Conservation (phyloP, 2,329 filamentous ascomycete genomes). For the Aspergillus pseudoterreus region DNA sequence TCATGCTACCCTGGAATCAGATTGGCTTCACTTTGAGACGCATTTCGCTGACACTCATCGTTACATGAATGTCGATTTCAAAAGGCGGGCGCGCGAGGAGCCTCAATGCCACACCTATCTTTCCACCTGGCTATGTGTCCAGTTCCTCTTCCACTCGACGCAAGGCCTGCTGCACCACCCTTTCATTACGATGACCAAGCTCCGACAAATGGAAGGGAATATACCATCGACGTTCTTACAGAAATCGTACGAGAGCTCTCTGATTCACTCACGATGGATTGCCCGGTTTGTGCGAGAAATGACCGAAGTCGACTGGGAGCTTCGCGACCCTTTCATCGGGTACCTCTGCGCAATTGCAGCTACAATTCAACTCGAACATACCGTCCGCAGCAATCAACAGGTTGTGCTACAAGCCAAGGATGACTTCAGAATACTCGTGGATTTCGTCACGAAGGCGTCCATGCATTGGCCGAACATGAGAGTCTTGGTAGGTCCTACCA, state of each 20-base stretch:
- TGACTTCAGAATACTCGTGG: conserved; percentile 20
- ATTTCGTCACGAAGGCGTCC: conserved; percentile 19
- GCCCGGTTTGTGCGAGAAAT: conserved; percentile 22
- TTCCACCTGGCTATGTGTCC: conserved; percentile 24
- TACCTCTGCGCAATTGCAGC: conserved; percentile 26
- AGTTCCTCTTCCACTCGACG: conserved; percentile 24
- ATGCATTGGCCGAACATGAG: conserved; percentile 19
- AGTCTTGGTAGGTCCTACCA: conserved; percentile 13
- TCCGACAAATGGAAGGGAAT: conserved; percentile 20
- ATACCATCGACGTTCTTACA: conserved; percentile 24
- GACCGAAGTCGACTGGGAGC: conserved; percentile 18
- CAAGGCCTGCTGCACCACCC: conserved; percentile 24
- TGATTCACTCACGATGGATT: conserved; percentile 27
- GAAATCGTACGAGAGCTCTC: conserved; percentile 25
- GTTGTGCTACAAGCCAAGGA: conserved; percentile 20
- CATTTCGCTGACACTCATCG: conserved; percentile 25
- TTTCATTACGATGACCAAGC: conserved; percentile 25
- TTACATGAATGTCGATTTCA: conserved; percentile 25
- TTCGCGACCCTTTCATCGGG: conserved; percentile 24
- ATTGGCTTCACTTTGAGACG: conserved; percentile 25
- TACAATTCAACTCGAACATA: conserved; percentile 26
- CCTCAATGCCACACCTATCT: conserved; percentile 19
- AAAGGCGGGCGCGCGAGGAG: conserved; percentile 20
- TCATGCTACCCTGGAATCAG: conserved; percentile 20
- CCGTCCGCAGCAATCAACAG: conserved; percentile 21